A percentile compares a stretch with the other conserved stretches of the same genome.
phyloP scores from a whole-genome alignment of 345 rosid genomes.

The Kandelia obovata region DNA sequence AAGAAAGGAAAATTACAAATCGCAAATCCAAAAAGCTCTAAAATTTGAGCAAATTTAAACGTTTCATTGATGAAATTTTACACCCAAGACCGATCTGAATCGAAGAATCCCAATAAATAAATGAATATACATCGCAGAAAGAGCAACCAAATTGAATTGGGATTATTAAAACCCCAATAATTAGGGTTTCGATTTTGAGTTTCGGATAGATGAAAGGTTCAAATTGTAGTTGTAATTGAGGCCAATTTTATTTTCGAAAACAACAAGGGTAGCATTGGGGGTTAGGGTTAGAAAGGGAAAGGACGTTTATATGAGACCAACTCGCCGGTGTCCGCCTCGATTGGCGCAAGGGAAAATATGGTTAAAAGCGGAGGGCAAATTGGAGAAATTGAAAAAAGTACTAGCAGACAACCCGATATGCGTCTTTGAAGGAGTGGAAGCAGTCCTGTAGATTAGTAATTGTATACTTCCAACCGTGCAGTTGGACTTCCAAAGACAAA shows the following conservation, averaged over 20 bases:
- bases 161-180: slow-evolving; percentile 1
- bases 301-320: not conserved
- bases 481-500: too few species aligned
- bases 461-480: too few species aligned
- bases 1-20: not conserved
- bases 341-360: not conserved
- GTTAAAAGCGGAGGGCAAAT: not conserved
- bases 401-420: not conserved
- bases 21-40: slow-evolving; percentile 1
- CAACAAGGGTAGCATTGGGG: not conserved
- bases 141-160: not conserved
- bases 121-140: not conserved
- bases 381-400: not conserved
- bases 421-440: not conserved
- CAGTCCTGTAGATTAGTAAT: too few species aligned
- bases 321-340: too few species aligned
- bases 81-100: not conserved
- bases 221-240: not conserved
- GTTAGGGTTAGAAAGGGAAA: slow-evolving; percentile 6
- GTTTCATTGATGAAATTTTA: not conserved
- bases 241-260: not conserved
- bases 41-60: slow-evolving; percentile 3
- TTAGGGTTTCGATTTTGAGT: slow-evolving; percentile 11
- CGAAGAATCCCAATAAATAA: not conserved
- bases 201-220: not conserved